A percentile compares a stretch with the other conserved stretches of the same genome.
Conservation (phyloP, 805 yeast species). For the Ogataea trehalophila region DNA sequence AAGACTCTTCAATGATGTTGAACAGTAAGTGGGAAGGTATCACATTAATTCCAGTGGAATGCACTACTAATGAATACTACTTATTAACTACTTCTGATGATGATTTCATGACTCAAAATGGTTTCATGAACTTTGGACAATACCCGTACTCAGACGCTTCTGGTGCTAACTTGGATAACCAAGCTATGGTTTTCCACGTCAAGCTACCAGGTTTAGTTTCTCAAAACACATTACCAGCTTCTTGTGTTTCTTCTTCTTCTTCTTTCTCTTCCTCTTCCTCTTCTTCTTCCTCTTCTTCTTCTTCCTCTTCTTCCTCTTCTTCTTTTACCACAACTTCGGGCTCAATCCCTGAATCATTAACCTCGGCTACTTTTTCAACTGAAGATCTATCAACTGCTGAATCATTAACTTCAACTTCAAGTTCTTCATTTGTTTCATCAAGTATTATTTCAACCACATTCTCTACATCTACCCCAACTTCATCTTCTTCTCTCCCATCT, state of each 20-base stretch:
- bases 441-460: not conserved
- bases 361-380: not conserved
- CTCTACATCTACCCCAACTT: not conserved
- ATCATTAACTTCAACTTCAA: constrained; percentile 2
- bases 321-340: constrained; percentile 2
- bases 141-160: constrained; percentile 22
- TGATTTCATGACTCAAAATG: constrained; percentile 30
- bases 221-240: constrained; percentile 2
- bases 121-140: constrained; percentile 23
- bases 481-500: not conserved
- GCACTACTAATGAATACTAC: constrained; percentile 28
- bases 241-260: constrained; percentile 3
- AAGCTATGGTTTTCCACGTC: constrained; percentile 27
- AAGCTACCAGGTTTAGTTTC: constrained; percentile 23
- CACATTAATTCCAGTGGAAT: constrained; percentile 26
- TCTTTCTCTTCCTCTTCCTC: constrained; percentile 2
- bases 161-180: constrained; percentile 26
- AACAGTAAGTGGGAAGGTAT: constrained; percentile 34
- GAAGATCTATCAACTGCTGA: constrained; percentile 1
- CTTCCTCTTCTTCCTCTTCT: constrained; percentile 1
- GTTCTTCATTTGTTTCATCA: constrained; percentile 1
- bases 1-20: constrained; percentile 17
- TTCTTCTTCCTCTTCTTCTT: constrained; percentile 1
- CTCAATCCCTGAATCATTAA: not conserved
- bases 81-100: constrained; percentile 25